Base-by-base conservation (phyloP, 2,329 filamentous ascomycete genomes). In the Bipolaris bicolor region DNA sequence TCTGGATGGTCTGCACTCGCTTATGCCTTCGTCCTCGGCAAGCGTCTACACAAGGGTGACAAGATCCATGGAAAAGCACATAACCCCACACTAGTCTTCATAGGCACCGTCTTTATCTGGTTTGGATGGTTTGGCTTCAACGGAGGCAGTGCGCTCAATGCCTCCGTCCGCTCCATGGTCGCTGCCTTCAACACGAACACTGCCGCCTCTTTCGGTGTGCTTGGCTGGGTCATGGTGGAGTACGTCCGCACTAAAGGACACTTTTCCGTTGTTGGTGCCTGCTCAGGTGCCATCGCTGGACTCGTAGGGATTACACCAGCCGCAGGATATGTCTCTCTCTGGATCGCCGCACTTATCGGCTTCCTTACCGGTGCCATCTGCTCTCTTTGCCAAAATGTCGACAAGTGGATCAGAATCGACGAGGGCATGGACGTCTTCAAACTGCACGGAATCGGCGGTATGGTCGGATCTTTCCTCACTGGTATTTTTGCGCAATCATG, bases 91-190 rank as follows among this genome's bases (percentile, higher is more conserved):
- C 79, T 89, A 1, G 85, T 89, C 63, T 86, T 86, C 63, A 79
- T 89, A 2, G 86, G 86, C 1, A 89, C 86, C 0, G 78, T 87
- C 1, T 77, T 89, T 39, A 88, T 89, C 58, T 89, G 86, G 86
- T 87, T 88, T 58, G 86, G 82, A 7, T 86, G 83, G 83, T 82
- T 84, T 59, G 84, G 83, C 1, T 86, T 86, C 72, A 86, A 86
- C 68, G 83, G 83, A 43, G 84, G 84, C 13, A 83, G 81, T 3
- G 80, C 82, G 18, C 77, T 85, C 20, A 65, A 63, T 47, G 62
- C 58, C 9, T 80, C 79, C 22, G 70, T 86, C 36, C 82, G 84
- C 46, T 80, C 82, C 22, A 83, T 84, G 77, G 75, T 84, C 31
- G 84, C 82, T 37, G 80, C 79, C 31, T 84, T 85, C 76, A 85